phyloP scores from a whole-genome alignment of 768 basidiomycete species.

The Termitomyces sp. region DNA sequence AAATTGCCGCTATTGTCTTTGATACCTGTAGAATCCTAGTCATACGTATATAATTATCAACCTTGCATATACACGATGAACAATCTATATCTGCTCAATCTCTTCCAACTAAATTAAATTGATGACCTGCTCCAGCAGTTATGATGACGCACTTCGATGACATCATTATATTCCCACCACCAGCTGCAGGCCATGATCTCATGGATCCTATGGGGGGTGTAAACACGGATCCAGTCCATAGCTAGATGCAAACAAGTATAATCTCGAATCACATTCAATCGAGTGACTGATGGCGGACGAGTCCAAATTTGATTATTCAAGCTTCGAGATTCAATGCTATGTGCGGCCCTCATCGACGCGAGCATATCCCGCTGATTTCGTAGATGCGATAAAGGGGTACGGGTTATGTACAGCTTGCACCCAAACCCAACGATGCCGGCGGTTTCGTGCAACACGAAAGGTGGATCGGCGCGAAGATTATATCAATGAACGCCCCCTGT shows the following conservation, averaged over 20 bases:
- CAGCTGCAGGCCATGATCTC: too few relatives aligned
- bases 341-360: background rate
- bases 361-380: background rate
- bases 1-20: background rate
- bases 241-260: too few relatives aligned
- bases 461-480: background rate
- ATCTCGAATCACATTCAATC: too few relatives aligned
- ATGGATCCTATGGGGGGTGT: too few relatives aligned
- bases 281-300: background rate
- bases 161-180: background rate
- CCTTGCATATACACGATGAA: background rate
- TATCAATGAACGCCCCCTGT: background rate
- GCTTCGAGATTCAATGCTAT: background rate
- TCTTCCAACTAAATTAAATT: background rate
- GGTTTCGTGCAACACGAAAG: background rate
- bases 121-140: background rate
- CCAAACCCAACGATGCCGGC: background rate
- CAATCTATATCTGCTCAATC: background rate
- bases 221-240: too few relatives aligned
- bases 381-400: background rate
- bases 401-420: background rate
- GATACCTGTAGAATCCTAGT: conserved; percentile 7
- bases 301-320: background rate
- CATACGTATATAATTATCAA: conserved; percentile 8
- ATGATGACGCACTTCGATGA: background rate